phyloP scores from a whole-genome alignment of 2,329 filamentous ascomycete species.

The Rutstroemia sydowiana region DNA sequence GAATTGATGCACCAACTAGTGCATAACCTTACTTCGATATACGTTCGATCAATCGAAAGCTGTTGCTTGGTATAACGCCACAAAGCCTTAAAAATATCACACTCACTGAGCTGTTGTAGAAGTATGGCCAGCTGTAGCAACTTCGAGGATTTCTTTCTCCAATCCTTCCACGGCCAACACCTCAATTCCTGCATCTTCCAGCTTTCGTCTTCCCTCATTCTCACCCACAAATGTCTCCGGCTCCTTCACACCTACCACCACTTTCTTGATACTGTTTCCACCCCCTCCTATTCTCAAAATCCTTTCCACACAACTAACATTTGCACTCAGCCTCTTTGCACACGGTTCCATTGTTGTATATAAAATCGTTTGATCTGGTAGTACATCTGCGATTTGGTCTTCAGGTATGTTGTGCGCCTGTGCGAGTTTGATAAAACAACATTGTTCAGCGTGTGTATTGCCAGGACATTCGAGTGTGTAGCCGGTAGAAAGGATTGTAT shows the following conservation, averaged over 20 bases:
- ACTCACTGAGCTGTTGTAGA: background rate
- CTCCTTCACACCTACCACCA: slow-evolving; percentile 84
- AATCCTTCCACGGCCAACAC: slow-evolving; percentile 68
- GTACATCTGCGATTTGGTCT: slow-evolving; percentile 42
- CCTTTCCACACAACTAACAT: slow-evolving; percentile 69
- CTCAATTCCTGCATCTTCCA: slow-evolving; percentile 65
- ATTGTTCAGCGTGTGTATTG: slow-evolving; percentile 96
- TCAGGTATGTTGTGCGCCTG: slow-evolving; percentile 42
- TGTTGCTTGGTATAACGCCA: too few relatives aligned
- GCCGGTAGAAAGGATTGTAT: slow-evolving; percentile 65
- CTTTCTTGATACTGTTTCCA: slow-evolving; percentile 50
- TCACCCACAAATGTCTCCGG: slow-evolving; percentile 82
- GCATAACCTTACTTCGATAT: too few relatives aligned
- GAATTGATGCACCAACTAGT: too few relatives aligned
- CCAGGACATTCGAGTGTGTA: slow-evolving; percentile 87
- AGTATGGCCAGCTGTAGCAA: slow-evolving; percentile 75
- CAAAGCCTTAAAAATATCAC: too few relatives aligned
- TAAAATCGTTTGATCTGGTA: slow-evolving; percentile 51
- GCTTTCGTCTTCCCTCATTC: slow-evolving; percentile 64
- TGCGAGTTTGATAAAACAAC: slow-evolving; percentile 71
- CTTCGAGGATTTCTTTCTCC: slow-evolving; percentile 70
- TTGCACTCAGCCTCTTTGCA: slow-evolving; percentile 64
- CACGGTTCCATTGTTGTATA: slow-evolving; percentile 95
- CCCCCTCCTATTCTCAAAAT: slow-evolving; percentile 50
- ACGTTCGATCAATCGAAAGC: too few relatives aligned